Evolutionary conservation across 2,329 filamentous ascomycete genomes (phyloP).

Genomic region (Verticillium dahliae): DNA sequence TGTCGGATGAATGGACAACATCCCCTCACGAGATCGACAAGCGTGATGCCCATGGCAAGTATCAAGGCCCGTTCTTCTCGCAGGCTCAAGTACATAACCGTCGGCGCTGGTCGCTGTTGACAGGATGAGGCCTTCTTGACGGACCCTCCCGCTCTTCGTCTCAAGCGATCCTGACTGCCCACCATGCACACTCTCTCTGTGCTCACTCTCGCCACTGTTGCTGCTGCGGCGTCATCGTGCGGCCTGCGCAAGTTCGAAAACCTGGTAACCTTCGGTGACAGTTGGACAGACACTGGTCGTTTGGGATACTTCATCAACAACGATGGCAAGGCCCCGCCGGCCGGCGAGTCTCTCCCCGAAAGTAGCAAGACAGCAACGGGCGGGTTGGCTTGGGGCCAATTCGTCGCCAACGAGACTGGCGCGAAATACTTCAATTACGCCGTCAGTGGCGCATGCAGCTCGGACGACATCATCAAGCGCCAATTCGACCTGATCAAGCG

Average conservation of each 20-base stretch:
- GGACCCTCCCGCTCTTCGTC: not conserved
- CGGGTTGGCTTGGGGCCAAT: slow-evolving; percentile 63
- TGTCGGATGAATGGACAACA: not conserved
- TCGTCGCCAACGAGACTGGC: slow-evolving; percentile 53
- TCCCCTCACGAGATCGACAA: not conserved
- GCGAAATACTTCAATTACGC: slow-evolving; percentile 62
- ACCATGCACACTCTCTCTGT: not conserved
- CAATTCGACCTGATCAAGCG: slow-evolving; percentile 40
- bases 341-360: slow-evolving; percentile 41
- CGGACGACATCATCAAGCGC: slow-evolving; percentile 58
- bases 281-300: slow-evolving; percentile 68
- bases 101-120: not conserved
- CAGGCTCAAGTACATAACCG: not conserved
- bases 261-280: slow-evolving; percentile 67
- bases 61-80: not conserved
- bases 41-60: not conserved
- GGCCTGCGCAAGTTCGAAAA: slow-evolving; percentile 47
- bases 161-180: not conserved
- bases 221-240: slow-evolving; percentile 9
- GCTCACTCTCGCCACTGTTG: slow-evolving; percentile 6
- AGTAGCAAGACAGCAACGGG: slow-evolving; percentile 53
- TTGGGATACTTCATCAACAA: slow-evolving; percentile 55
- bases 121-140: not conserved
- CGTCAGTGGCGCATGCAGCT: slow-evolving; percentile 65
- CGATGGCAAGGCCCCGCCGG: slow-evolving; percentile 54